phyloP scores from a whole-genome alignment of 2,329 filamentous ascomycete species.

The Thielaviopsis euricoi region DNA sequence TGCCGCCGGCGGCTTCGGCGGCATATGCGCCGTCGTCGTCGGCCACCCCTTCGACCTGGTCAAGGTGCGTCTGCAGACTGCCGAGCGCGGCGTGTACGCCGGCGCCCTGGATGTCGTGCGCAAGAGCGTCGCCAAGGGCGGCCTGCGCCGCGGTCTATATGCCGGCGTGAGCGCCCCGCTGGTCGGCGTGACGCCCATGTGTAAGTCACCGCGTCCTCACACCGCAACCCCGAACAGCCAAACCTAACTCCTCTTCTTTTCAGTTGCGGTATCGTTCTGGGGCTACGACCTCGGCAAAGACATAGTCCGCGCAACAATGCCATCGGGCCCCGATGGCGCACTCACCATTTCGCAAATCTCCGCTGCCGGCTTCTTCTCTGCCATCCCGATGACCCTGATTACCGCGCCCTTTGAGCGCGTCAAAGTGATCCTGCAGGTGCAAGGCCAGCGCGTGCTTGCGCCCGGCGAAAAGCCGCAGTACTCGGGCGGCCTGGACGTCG shows the following conservation, averaged over 20 bases:
- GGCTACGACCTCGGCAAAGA: slow-evolving; percentile 93
- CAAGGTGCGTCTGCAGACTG: slow-evolving; percentile 93
- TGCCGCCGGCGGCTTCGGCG: slow-evolving; percentile 79
- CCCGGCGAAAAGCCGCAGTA: slow-evolving; percentile 91
- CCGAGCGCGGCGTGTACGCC: slow-evolving; percentile 81
- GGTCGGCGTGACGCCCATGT: slow-evolving; percentile 96
- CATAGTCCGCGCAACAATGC: slow-evolving; percentile 54
- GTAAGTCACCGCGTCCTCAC: slow-evolving; percentile 38
- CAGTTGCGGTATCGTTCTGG: slow-evolving; percentile 58
- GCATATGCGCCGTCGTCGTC: slow-evolving; percentile 83
- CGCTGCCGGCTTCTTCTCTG: slow-evolving; percentile 90
- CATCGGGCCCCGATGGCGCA: slow-evolving; percentile 47
- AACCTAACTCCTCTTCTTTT: no score
- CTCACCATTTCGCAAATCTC: slow-evolving; percentile 79
- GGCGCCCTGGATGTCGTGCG: slow-evolving; percentile 82
- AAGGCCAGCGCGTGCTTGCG: slow-evolving; percentile 76
- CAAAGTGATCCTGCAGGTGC: slow-evolving; percentile 95
- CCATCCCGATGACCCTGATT: slow-evolving; percentile 92
- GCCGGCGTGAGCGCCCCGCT: slow-evolving; percentile 93
- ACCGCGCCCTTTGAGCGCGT: slow-evolving; percentile 98
- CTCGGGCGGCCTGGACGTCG: slow-evolving; percentile 73
- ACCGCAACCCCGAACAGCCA: no score
- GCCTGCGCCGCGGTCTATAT: slow-evolving; percentile 66
- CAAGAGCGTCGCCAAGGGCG: slow-evolving; percentile 78
- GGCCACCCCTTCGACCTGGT: slow-evolving; percentile 96